phyloP scores from a whole-genome alignment of 2,329 filamentous ascomycete genomes.

The Ophiosphaerella narmari region DNA sequence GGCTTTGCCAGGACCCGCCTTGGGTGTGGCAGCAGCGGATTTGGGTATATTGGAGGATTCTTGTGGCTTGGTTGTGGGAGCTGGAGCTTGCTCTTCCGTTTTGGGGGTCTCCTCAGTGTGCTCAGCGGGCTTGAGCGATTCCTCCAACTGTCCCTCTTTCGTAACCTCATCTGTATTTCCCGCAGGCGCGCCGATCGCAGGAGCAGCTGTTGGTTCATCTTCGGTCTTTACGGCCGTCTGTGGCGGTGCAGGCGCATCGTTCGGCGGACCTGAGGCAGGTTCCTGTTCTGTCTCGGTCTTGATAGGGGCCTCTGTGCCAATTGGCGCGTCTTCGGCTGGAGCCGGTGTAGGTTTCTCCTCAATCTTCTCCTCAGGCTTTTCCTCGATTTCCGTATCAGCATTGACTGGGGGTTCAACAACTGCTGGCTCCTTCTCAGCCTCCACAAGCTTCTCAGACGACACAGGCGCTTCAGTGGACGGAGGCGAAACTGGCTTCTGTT shows the following conservation, averaged over 20 bases:
- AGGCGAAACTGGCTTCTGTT: background rate
- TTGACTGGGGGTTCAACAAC: background rate
- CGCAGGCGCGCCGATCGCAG: slow-evolving; percentile 3
- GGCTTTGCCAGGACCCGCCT: slow-evolving; percentile 16
- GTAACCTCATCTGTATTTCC: slow-evolving; percentile 52
- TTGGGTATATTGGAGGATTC: slow-evolving; percentile 12
- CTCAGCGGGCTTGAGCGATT: slow-evolving; percentile 47
- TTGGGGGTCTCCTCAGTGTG: slow-evolving; percentile 42
- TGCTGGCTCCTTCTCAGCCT: background rate
- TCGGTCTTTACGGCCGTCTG: slow-evolving; percentile 1
- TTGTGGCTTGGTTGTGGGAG: slow-evolving; percentile 36
- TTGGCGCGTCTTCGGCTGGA: background rate
- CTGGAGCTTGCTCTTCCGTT: slow-evolving; percentile 45
- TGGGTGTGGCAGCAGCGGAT: slow-evolving; percentile 12
- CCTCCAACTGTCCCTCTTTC: slow-evolving; percentile 50
- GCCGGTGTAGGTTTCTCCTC: background rate
- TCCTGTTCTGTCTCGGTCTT: slow-evolving; percentile 1
- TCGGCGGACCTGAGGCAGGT: background rate
- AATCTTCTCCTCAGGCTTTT: background rate
- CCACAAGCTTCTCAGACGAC: background rate
- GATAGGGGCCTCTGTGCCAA: background rate
- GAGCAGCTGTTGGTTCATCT: slow-evolving; percentile 1
- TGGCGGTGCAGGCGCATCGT: background rate
- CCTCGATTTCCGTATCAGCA: background rate
- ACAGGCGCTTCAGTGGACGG: background rate